Evolutionary conservation across 2,329 filamentous ascomycete species (phyloP), one percentile per base, ranked within the genome.

Genomic region (Fusarium sp.): DNA sequence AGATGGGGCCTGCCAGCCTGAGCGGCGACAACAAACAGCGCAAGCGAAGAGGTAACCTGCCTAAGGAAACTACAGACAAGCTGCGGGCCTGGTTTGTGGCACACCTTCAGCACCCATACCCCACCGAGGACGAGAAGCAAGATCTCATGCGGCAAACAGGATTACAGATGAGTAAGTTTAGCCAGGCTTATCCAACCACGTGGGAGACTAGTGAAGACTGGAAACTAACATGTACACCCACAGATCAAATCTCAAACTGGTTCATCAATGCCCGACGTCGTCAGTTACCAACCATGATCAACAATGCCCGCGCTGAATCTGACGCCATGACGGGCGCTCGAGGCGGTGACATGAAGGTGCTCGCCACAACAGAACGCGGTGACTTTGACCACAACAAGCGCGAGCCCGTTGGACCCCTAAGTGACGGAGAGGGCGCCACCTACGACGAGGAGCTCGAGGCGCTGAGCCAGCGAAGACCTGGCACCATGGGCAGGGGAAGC

Each of bases 31-130:
- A 75, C 61, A 88, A 86, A 76, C 84, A 84, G 69, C 81, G 88
- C 33, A 90, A 89, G 77, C 86, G 94, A 53, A 87, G 94, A 39
- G 94, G 94, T 2, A 97, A 97, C 75, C 84, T 97, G 5, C 94
- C 94, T n/a, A 97, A 97, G 76, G 92, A 94, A 56, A 93, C 93
- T 0, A 97, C 94, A 0, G 92, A 95, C 76, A 90, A 92, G 70
- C 84, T 97, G 40, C 88, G 92, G 55, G 84, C 88, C 1, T 97
- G 94, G 94, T 95, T 97, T 70, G 81, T 90, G 52, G 85, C 86
- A n/a, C 92, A 96, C 78, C 80, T 94, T 9, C 85, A 90, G 63
- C 93, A 96, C 75, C 93, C 94, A 0, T 97, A 97, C 77, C 94
- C 94, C 2, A 94, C 90, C 6, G 93, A 97, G 78, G 93, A 97